Conservation (phyloP, 495 filamentous ascomycete species). For the Aspergillus conjunctus region DNA sequence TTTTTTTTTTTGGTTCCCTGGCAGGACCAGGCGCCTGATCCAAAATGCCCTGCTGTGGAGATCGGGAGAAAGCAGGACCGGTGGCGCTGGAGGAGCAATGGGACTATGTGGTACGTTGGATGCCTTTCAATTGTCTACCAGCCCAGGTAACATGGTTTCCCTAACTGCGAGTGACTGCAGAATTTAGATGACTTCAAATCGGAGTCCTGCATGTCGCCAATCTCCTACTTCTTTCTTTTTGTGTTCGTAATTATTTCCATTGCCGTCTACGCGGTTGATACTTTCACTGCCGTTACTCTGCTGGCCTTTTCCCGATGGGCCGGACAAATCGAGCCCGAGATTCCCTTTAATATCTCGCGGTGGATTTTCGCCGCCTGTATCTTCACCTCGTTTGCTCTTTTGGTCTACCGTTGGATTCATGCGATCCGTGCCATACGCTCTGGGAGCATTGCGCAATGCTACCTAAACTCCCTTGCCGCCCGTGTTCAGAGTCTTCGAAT, state of each 20-base stretch:
- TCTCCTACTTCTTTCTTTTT: conserved; percentile 86
- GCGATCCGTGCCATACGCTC: conserved; percentile 78
- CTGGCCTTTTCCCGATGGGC: conserved; percentile 77
- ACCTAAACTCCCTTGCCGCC: conserved; percentile 83
- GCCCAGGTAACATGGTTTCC: conserved; percentile 16
- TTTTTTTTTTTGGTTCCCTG: conserved; percentile 26
- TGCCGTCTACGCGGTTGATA: conserved; percentile 87
- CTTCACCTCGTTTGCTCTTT: conserved; percentile 77
- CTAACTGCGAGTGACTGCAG: conserved; percentile 45
- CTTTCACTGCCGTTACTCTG: conserved; percentile 88
- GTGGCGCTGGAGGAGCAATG: conserved; percentile 84
- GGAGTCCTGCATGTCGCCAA: conserved; percentile 68
- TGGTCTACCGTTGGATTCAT: conserved; percentile 73
- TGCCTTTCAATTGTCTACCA: background rate
- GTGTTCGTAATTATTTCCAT: conserved; percentile 74
- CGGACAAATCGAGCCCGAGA: conserved; percentile 64
- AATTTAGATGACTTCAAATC: conserved; percentile 88
- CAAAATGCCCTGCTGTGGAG: conserved; percentile 74
- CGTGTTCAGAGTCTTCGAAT: conserved; percentile 76
- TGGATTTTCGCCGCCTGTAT: conserved; percentile 94
- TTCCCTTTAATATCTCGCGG: conserved; percentile 71
- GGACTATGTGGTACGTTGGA: conserved; percentile 80
- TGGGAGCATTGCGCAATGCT: conserved; percentile 86
- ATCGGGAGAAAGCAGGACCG: conserved; percentile 63
- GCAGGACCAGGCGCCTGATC: conserved; percentile 35